These are phyloP conservation scores for Botrytis medusae DNA, from an alignment of 2,329 filamentous ascomycete genomes.

Conservation along the genomic window DNA sequence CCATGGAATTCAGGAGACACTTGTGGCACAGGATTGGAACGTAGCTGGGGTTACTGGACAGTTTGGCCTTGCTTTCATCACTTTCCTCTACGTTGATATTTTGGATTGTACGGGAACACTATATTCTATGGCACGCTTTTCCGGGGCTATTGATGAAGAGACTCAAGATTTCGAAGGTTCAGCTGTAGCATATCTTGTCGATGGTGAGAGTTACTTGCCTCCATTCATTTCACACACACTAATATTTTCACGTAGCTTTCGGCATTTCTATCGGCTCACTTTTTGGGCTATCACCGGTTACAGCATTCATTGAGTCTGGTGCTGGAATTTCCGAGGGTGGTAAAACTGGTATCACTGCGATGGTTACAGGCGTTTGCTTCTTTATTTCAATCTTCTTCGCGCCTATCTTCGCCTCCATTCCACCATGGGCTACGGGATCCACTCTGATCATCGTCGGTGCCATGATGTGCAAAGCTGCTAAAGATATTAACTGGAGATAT, in stretches of 20 bases:
- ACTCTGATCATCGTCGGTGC: slow-evolving; percentile 81
- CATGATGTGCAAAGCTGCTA: slow-evolving; percentile 77
- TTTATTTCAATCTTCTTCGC: slow-evolving; percentile 87
- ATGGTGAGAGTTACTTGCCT: slow-evolving; percentile 42
- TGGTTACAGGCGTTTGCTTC: slow-evolving; percentile 77
- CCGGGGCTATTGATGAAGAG: slow-evolving; percentile 73
- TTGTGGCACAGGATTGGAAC: slow-evolving; percentile 75
- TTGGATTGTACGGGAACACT: slow-evolving; percentile 83
- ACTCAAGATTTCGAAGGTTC: slow-evolving; percentile 88
- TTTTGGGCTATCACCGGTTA: slow-evolving; percentile 77
- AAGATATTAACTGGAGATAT: slow-evolving; percentile 87
- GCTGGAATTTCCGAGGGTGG: slow-evolving; percentile 87
- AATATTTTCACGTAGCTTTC: slow-evolving; percentile 49
- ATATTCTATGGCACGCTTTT: slow-evolving; percentile 87
- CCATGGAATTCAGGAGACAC: slow-evolving; percentile 68
- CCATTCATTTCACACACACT: not conserved
- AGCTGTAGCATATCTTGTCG: slow-evolving; percentile 78
- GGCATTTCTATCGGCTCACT: slow-evolving; percentile 77
- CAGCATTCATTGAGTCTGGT: slow-evolving; percentile 85
- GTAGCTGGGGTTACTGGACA: slow-evolving; percentile 67
- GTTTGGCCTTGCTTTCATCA: slow-evolving; percentile 81
- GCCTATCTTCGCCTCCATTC: slow-evolving; percentile 86
- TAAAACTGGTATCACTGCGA: slow-evolving; percentile 81
- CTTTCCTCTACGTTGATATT: slow-evolving; percentile 88
- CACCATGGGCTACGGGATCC: slow-evolving; percentile 84